Base-by-base conservation (phyloP, 495 filamentous ascomycete genomes). In the Penicillium tannophilum region DNA sequence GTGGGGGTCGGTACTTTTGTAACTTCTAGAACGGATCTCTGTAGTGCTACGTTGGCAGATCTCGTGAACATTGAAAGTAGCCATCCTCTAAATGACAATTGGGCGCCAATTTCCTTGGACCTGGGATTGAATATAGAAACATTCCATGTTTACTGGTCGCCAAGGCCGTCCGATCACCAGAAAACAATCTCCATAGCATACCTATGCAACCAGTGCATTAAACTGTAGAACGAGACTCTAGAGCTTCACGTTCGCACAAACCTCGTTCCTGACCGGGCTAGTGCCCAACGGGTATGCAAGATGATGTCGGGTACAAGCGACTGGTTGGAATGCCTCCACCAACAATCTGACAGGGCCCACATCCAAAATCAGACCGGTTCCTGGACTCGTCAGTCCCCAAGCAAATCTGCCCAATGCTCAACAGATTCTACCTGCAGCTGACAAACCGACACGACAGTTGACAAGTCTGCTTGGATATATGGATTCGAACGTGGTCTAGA, bases 321-420 rank as follows among this genome's bases (percentile, higher is more conserved):
- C 52, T 30, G 53, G 42, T 54, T 60, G 58, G 60, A 50, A 56
- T n/a, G 33, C 44, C 53, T 60, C 42, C 62, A 51, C 63, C 61
- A 56, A 60, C 60, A 54, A 64, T 23, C 8, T 23, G 39, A 60
- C 52, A 61, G 41, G 55, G 53, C 42, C 51, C 23, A 57, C 48
- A 63, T 67, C 64, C 33, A 59, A 26, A 67, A 67, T 48, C 56
- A 52, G 56, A 36, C 66, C 54, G 64, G 66, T 64, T 59, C 62
- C 66, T 69, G 56, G 58, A 47, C 61, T 67, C 60, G 62, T 58
- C 50, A 56, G 64, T 70, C 62, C 46, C 51, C 39, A 65, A 59
- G 62, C 62, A 67, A 70, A 67, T 65, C 64, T 64, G 67, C 67
- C 67, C 62, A 58, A 67, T 63, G 53, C 50, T 55, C 61, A 49